These are phyloP conservation scores for Zizania latifolia DNA, from an alignment of 176 grass and related monocot genomes.

Conservation along the genomic window DNA sequence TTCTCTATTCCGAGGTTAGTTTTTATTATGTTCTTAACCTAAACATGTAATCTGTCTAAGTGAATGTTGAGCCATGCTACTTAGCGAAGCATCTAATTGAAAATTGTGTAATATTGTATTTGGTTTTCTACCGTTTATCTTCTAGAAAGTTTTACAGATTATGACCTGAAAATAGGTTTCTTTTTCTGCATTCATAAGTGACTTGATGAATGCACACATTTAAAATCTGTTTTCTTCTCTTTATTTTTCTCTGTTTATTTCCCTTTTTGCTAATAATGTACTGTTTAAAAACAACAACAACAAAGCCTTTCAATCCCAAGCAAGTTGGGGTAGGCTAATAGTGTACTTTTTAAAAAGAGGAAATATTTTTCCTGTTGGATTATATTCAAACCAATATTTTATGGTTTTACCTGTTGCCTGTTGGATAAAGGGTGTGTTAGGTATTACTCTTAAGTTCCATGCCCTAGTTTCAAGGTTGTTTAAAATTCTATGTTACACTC, in stretches of 20 bases:
- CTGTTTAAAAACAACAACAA: no score
- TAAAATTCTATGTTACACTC: neutral
- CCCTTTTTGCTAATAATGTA: no score
- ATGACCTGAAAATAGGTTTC: neutral
- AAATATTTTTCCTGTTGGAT: no score
- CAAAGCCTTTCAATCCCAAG: no score
- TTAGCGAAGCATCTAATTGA: neutral
- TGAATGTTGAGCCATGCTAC: neutral
- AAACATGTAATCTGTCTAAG: conserved; percentile 10
- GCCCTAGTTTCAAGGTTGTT: neutral
- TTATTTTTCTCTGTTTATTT: neutral
- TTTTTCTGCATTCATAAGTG: neutral
- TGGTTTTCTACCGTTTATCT: neutral
- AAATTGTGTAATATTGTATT: neutral
- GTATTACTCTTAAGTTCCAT: neutral
- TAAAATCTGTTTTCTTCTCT: neutral
- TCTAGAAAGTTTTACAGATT: neutral
- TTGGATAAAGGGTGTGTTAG: neutral
- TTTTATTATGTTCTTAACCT: conserved; percentile 16
- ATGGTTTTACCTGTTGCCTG: neutral
- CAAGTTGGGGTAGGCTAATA: no score
- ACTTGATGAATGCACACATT: neutral
- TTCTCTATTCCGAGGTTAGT: conserved; percentile 96
- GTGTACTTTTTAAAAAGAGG: neutral
- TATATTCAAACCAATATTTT: no score